Evolutionary conservation across 331 rosid genomes (phyloP).

Genomic region (Spiraea crenata): DNA sequence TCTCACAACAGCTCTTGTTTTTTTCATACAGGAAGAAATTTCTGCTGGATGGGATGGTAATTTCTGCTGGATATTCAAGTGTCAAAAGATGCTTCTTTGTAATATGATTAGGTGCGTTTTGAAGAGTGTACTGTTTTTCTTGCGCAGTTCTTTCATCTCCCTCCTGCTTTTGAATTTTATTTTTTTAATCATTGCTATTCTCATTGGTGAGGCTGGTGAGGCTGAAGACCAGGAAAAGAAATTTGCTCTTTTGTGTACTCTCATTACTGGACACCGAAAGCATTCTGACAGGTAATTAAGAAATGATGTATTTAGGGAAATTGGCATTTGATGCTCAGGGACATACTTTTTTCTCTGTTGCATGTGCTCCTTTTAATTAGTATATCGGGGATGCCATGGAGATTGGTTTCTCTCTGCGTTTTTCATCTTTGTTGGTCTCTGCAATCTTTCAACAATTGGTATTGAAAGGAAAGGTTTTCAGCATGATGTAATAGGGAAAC

Average conservation of each 20-base stretch:
- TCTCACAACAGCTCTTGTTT: no score
- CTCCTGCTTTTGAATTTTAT: conserved; percentile 14
- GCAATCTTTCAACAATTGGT: conserved; percentile 78
- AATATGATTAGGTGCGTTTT: no score
- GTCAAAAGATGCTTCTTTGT: no score
- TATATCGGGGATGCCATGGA: conserved; percentile 86
- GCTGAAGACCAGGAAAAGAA: conserved; percentile 76
- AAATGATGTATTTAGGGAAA: no score
- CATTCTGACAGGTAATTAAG: conserved; percentile 60
- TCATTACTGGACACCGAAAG: conserved; percentile 82
- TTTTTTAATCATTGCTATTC: no score
- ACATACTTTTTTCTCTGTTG: conserved; percentile 16
- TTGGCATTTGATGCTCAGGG: no score
- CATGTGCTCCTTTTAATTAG: conserved; percentile 26
- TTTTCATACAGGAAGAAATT: no score
- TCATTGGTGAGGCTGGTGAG: conserved; percentile 43
- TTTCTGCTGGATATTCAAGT: no score
- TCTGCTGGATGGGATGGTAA: no score
- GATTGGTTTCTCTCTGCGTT: conserved; percentile 85
- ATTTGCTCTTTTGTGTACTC: conserved; percentile 64
- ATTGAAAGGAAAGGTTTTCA: conserved; percentile 70
- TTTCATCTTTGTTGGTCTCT: conserved; percentile 61
- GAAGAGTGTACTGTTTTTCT: neutral
- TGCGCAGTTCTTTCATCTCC: neutral
- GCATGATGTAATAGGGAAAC: neutral